phyloP scores from a whole-genome alignment of 805 yeast species.

The Candida ulmi region DNA sequence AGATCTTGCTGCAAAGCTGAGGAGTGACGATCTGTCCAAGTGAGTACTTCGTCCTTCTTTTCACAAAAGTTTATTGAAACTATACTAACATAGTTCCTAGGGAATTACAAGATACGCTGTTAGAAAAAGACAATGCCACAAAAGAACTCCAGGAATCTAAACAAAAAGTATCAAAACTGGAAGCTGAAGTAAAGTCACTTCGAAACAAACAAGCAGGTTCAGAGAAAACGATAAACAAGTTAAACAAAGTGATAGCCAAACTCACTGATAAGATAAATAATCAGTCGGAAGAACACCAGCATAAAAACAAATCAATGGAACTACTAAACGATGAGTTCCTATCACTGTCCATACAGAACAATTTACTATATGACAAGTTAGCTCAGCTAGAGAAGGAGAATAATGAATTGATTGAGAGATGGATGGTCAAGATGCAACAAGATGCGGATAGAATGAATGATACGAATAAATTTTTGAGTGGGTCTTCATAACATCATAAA shows the following conservation, averaged over 20 bases:
- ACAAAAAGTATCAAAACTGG: constrained; percentile 2
- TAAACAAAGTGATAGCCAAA: constrained; percentile 23
- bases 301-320: constrained; percentile 53
- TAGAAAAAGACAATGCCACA: constrained; percentile 5
- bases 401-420: constrained; percentile 44
- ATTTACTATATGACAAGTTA: constrained; percentile 29
- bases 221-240: constrained; percentile 20
- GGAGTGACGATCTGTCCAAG: constrained; percentile 7
- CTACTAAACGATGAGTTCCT: constrained; percentile 63
- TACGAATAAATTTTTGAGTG: constrained; percentile 25
- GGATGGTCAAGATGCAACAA: constrained; percentile 51
- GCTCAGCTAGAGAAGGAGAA: constrained; percentile 38
- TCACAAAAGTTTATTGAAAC: neutral
- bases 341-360: constrained; percentile 51
- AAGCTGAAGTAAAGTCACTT: constrained; percentile 8
- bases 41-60: neutral
- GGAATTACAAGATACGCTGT: constrained; percentile 3
- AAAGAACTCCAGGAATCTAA: constrained; percentile 1
- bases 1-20: constrained; percentile 1
- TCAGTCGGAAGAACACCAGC: constrained; percentile 23
- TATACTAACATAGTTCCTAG: neutral
- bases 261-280: constrained; percentile 23
- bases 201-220: constrained; percentile 18
- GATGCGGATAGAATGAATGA: constrained; percentile 59
- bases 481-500: neutral